Conservation (phyloP, 1,284 basidiomycete genomes). For the Cryptococcus floricola region DNA sequence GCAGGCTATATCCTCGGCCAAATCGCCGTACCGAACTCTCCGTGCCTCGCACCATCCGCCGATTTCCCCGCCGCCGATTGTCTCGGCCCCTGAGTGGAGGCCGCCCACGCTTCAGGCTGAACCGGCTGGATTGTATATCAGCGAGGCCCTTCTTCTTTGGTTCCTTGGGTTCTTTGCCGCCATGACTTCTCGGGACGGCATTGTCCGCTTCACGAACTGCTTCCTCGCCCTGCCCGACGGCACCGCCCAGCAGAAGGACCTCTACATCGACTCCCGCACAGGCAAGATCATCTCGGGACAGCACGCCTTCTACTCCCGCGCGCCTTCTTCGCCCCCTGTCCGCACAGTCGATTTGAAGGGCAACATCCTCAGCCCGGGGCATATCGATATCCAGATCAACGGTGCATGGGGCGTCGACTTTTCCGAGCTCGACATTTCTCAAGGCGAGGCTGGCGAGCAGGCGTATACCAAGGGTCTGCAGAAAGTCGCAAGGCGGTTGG, state of each 20-base stretch:
- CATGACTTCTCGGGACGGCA: constrained; percentile 3
- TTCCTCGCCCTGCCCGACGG: constrained; percentile 71
- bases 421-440: constrained; percentile 54
- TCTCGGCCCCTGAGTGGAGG: neutral
- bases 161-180: too few relatives aligned
- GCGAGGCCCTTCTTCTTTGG: too few relatives aligned
- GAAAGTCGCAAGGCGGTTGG: constrained; percentile 65
- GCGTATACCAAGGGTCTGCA: constrained; percentile 65
- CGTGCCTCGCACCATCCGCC: neutral
- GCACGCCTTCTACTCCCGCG: constrained; percentile 20
- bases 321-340: neutral
- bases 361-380: constrained; percentile 74
- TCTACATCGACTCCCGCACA: constrained; percentile 29
- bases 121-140: too few relatives aligned
- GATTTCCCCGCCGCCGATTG: neutral
- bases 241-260: constrained; percentile 42
- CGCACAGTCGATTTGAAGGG: constrained; percentile 48
- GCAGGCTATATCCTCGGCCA: neutral
- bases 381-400: constrained; percentile 68
- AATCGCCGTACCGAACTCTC: neutral
- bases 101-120: neutral
- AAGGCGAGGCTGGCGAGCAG: constrained; percentile 63
- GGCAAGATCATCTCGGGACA: constrained; percentile 38
- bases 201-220: constrained; percentile 82
- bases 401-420: constrained; percentile 89